Evolutionary conservation across 78 protist species (phyloP), one percentile per base, ranked within the genome.

Genomic region (Cavenderia fasciculata): DNA sequence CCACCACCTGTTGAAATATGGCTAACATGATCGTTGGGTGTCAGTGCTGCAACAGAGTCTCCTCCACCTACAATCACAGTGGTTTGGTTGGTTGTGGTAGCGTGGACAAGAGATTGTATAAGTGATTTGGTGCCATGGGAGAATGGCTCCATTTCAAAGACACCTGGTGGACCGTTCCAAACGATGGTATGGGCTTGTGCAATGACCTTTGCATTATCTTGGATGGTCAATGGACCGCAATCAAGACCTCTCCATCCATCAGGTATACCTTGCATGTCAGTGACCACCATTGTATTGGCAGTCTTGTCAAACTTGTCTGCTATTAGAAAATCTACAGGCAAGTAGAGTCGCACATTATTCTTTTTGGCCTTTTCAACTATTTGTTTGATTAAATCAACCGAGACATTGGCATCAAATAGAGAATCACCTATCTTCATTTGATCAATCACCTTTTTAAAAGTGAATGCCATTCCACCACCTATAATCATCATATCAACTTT

Each of bases 1-100:
- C 99, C 99, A 40, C 99, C 99, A 16, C 99, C 99, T 36, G 99
- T 99, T 27, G 94, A 70, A 27, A 97, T 96, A 85, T 97, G 99
- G 72, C 91, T 43, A 27, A 98, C 95, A 79, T 96, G 82, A 73
- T 96, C 97, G 27, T 71, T 96, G 19, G 95, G 68, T 44, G 94
- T 95, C 21, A 74, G 90, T 87, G 91, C 86, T 76, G 85, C 94
- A 8, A 95, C 97, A 72, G 97, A 93, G 0, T 99, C 99, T 4
- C 99, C 99, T 33, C 99, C 99, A 51, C 96, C 99, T 75, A 98
- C 94, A 77, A 98, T 94, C 69, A 98, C 76, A 57, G 71, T 73
- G 57, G 96, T 76, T 34, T 99, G 99, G 21, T 47, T 43, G 0
- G 3, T n/a, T n/a, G n/a, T 59, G 2, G 99, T 98, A 33, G 94